These are phyloP conservation scores for Trichosporon sp. DNA, from an alignment of 1,284 basidiomycete species.

Conservation along the genomic window DNA sequence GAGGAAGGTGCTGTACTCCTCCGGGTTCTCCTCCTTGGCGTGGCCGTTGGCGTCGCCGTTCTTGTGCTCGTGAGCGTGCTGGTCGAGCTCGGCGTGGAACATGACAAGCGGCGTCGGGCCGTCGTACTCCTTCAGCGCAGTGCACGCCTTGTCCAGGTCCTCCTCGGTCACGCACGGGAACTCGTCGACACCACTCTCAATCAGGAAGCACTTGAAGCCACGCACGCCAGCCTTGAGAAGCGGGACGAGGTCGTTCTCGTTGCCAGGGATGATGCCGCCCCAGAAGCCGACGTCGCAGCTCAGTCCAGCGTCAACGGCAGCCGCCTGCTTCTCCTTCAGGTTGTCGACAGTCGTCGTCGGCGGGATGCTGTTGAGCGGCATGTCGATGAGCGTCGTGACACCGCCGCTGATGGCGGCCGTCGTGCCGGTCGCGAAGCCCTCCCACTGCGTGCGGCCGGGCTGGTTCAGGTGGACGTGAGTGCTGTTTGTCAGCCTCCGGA, in stretches of 20 bases:
- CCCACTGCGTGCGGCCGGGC: constrained; percentile 73
- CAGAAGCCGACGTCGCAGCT: constrained; percentile 86
- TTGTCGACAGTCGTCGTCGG: constrained; percentile 79
- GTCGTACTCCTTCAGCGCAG: constrained; percentile 49
- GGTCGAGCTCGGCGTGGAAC: constrained; percentile 84
- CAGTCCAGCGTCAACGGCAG: constrained; percentile 52
- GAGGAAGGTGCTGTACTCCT: constrained; percentile 71
- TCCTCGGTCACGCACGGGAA: constrained; percentile 73
- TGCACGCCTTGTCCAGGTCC: constrained; percentile 68
- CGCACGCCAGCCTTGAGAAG: constrained; percentile 72
- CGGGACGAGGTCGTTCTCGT: constrained; percentile 54
- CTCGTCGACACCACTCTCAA: constrained; percentile 91
- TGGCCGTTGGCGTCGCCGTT: not conserved
- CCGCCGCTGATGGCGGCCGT: constrained; percentile 81
- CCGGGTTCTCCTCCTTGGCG: constrained; percentile 5
- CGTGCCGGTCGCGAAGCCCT: constrained; percentile 87
- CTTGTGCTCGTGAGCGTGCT: constrained; percentile 13
- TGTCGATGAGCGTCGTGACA: constrained; percentile 85
- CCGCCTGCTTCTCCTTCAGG: constrained; percentile 62
- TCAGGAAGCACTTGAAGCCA: constrained; percentile 93
- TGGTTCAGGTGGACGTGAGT: constrained; percentile 90
- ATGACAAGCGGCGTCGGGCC: constrained; percentile 63
- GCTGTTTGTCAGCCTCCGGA: constrained; percentile 53
- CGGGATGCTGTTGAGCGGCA: constrained; percentile 92
- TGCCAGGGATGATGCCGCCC: constrained; percentile 87